Base-by-base conservation (phyloP, 2,329 filamentous ascomycete genomes). In the Alternaria novae-zelandiae region DNA sequence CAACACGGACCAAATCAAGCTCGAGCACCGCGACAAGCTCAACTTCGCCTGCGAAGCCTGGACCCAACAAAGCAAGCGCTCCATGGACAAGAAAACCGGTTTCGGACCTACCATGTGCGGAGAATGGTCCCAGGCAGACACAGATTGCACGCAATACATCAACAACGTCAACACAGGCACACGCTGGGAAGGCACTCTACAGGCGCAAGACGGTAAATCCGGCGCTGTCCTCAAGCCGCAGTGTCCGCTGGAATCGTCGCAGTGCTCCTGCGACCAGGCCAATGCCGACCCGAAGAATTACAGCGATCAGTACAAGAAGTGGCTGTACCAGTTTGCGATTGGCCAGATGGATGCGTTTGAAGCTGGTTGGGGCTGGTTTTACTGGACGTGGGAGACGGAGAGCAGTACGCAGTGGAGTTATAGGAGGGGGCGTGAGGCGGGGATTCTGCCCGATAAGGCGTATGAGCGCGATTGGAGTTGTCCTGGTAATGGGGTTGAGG, bases 371-470 rank as follows among this genome's bases (percentile, higher is more conserved):
- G 96, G 96, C 53, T 99, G 96, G 96, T 97, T 97, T 83, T 99
- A 99, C 82, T 99, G 96, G 96, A 98, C 94, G 32, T 97, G 96
- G 95, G 88, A 94, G 81, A 97, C 95, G 28, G 95, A 98, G 83
- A 86, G 82, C 68, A 90, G 91, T 53, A 85, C 89, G 63, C 93
- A 97, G 82, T 99, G 96, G 96, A 97, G 94, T 78, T 97, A 96
- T 83, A 89, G 94, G 80, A 85, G 89, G 67, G 94, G 93, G 0
- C 83, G 94, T 66, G 86, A 86, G 56, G 91, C 91, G 2, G 93
- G 93, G 0, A 93, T 95, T 51, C 80, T 99, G 81, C 96, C 96
- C 2, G 63, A 75, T 53, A 79, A 80, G 73, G 80, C 80, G 49
- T 83, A 79, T 67, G 71, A 82, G 59, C 72, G 83, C 61, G 74